Base-by-base conservation (phyloP, 495 filamentous ascomycete genomes). In the Cetradonia linearis region DNA sequence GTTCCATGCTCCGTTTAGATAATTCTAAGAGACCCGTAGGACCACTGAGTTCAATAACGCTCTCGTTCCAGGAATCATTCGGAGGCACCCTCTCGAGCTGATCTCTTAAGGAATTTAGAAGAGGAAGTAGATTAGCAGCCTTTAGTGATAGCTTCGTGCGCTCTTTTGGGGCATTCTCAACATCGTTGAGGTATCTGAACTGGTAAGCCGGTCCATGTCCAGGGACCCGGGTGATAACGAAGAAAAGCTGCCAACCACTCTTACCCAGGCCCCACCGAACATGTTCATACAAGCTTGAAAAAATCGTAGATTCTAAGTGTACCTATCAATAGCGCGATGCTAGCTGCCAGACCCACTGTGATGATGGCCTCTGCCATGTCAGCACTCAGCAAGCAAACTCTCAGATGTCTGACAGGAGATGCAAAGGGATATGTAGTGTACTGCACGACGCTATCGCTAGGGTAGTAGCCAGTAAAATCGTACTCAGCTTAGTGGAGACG, bases 141-240 rank as follows among this genome's bases (percentile, higher is more conserved):
- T 62, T 52, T 57, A 40, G 38, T 10, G 34, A 56, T 37, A 62
- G 25, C 18, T 7, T 46, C n/a, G 37, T 11, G 23, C 60, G 53
- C 20, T 57, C 60, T 13, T 34, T 37, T 36, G 53, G 46, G 6
- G 60, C 52, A 27, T 62, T 33, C 20, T 57, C 57, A 37, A 62
- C 53, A 40, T 50, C 36, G 27, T 56, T 37, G 1, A 62, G 53
- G 20, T 57, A 57, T 7, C 44, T 56, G 53, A 50, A 53, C 31
- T n/a, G 31, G 8, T n/a, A 11, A 33, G 27, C 16, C 14, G 18
- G 14, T 20, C 27, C 9, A 49, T 5, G 23, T 16, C 0, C 23
- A 14, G 27, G 47, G 20, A 16, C 14, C 13, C 13, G 16, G 28
- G 13, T 27, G 1, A 28, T 27, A 9, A 31, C 13, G 23, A 25